Percentiles rank a stretch among this genome's conserved stretches.
Conservation (phyloP, 257 asterid species). For the Rhazya stricta region DNA sequence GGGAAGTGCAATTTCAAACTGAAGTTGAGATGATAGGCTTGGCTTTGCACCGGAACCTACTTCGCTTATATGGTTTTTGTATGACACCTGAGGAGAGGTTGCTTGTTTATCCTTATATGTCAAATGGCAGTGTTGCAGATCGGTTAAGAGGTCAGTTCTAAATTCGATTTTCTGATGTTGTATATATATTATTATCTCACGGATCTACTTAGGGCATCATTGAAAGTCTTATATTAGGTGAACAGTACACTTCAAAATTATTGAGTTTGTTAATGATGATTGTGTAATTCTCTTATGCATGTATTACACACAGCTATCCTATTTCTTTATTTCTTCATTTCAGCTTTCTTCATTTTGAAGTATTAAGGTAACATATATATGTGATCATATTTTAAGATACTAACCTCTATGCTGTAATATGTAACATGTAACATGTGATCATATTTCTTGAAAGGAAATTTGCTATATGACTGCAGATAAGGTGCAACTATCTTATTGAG, state of each 20-base stretch:
- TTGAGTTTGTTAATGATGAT: background rate
- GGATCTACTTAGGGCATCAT: background rate
- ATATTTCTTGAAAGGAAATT: background rate
- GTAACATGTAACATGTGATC: background rate
- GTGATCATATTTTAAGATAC: too few relatives aligned
- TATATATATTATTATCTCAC: background rate
- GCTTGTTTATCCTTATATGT: conserved; percentile 87
- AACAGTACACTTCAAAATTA: background rate
- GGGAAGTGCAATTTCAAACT: conserved; percentile 93
- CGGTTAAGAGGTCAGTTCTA: conserved; percentile 66
- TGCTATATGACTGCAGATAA: background rate
- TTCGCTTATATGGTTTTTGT: conserved; percentile 79
- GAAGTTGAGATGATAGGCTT: conserved; percentile 96
- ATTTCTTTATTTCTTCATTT: background rate
- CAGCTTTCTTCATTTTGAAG: background rate
- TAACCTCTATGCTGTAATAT: too few relatives aligned
- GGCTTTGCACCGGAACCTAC: conserved; percentile 87
- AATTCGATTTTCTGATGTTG: background rate
- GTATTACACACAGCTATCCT: background rate
- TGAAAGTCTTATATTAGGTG: background rate
- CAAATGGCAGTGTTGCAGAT: conserved; percentile 94
- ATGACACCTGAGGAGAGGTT: conserved; percentile 78
- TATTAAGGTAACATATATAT: background rate
- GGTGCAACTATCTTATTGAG: background rate
- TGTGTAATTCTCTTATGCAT: background rate